phyloP scores from a whole-genome alignment of 441 rosid genomes.

The Codiaeum variegatum region DNA sequence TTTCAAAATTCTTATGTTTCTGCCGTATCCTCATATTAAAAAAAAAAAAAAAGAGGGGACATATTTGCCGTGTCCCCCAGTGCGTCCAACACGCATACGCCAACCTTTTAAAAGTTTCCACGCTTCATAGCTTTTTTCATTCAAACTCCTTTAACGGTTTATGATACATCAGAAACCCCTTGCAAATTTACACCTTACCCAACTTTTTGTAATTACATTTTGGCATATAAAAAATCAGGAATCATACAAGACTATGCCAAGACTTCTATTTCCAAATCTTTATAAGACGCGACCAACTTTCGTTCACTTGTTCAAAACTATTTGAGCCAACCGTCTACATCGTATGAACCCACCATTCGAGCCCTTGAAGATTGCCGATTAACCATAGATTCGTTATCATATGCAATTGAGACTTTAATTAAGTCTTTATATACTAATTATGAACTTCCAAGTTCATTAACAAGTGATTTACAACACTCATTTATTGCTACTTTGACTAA shows the following conservation, averaged over 20 bases:
- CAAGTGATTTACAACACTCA: slow-evolving; percentile 35
- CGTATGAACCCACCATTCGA: slow-evolving; percentile 7
- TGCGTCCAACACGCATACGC: no score
- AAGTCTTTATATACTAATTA: neutral
- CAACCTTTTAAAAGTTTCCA: no score
- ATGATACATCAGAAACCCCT: slow-evolving; percentile 23
- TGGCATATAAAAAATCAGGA: slow-evolving; percentile 24
- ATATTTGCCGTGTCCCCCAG: no score
- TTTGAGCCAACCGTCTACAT: slow-evolving; percentile 19
- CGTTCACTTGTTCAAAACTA: slow-evolving; percentile 19
- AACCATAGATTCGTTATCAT: slow-evolving; percentile 39
- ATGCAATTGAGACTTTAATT: slow-evolving; percentile 16
- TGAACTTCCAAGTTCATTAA: slow-evolving; percentile 20
- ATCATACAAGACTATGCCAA: slow-evolving; percentile 31
- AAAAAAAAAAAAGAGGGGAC: no score
- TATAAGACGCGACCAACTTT: slow-evolving; percentile 27
- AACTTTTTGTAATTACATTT: slow-evolving; percentile 29
- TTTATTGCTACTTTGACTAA: slow-evolving; percentile 63
- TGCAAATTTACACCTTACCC: slow-evolving; percentile 43
- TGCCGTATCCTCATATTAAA: no score
- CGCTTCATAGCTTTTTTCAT: neutral
- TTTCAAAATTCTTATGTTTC: no score
- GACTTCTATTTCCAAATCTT: slow-evolving; percentile 27
- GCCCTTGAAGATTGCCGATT: slow-evolving; percentile 54
- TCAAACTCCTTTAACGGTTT: slow-evolving; percentile 2